Base-by-base conservation (phyloP, 345 rosid genomes). In the Eucalyptus microcorys region DNA sequence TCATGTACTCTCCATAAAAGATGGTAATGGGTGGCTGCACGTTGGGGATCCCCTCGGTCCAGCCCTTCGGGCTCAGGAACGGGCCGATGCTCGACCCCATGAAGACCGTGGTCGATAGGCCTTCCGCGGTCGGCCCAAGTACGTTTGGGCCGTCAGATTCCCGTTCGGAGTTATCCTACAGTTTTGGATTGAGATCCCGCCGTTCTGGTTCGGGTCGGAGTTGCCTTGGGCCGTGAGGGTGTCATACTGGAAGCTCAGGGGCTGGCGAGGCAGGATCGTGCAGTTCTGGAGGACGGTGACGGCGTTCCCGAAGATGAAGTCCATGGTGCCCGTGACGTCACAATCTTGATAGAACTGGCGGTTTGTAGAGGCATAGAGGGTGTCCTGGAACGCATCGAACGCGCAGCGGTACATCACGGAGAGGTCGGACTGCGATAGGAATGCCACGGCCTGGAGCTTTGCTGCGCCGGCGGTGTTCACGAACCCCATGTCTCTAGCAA, bases 391-490 rank as follows among this genome's bases (percentile, higher is more conserved):
- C 3, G 96, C 97, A 30, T 94, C 95, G 15, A 96, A 89, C 59
- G 89, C 91, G 92, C 98, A 96, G n/a, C 96, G 93, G 87, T 96
- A 93, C 89, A 96, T 93, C 61, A 95, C 96, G 0, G 96, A 90
- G 80, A 94, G 96, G 87, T 97, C 99, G 1, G 97, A 98, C 5
- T 97, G 94, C 5, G 96, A 95, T 0, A 99, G 97, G 47, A 97
- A 96, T 7, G 99, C 99, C 47, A 97, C 99, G 1, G 99, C 99
- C 47, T 96, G 99, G 57, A 93, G 97, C 91, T 96, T 96, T 27
- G 90, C 64, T 22, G 99, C 94, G 14, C 99, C 97, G 0, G 98
- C 99, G 12, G 95, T 96, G 92, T 97, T 97, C 89, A 93, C 96
- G 89, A 97, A 94, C 91, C 96, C 89, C 49, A 97, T 89, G 92